phyloP scores from a whole-genome alignment of 148 eudicot genomes.

The Linanthus parryae region DNA sequence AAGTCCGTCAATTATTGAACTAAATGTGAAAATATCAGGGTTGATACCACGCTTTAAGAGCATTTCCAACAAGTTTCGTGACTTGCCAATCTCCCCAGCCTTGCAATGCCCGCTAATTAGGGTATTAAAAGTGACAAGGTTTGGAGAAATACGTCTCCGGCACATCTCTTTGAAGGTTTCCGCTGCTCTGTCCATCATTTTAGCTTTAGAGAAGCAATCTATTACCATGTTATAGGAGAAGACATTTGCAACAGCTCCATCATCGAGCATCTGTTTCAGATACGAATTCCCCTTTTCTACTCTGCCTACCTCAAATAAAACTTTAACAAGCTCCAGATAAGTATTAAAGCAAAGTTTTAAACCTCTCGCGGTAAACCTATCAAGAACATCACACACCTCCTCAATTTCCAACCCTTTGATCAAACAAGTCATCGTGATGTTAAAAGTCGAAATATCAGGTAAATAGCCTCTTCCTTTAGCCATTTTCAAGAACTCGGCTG shows the following conservation, averaged over 20 bases:
- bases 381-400: conserved; percentile 53
- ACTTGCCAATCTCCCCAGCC: conserved; percentile 43
- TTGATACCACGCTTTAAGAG: conserved; percentile 58
- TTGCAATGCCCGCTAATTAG: conserved; percentile 68
- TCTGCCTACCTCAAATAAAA: conserved; percentile 43
- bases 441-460: conserved; percentile 56
- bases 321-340: conserved; percentile 50
- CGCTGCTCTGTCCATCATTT: conserved; percentile 51
- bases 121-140: conserved; percentile 78
- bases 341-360: conserved; percentile 42
- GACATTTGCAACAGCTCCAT: conserved; percentile 47
- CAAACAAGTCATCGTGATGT: conserved; percentile 60
- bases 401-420: conserved; percentile 58
- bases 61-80: conserved; percentile 55
- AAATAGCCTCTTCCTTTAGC: conserved; percentile 51
- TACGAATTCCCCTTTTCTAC: conserved; percentile 42
- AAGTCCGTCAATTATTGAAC: conserved; percentile 74
- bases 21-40: conserved; percentile 85
- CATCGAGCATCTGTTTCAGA: conserved; percentile 36
- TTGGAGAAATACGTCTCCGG: conserved; percentile 50
- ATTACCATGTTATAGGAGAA: conserved; percentile 71
- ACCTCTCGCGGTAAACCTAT: conserved; percentile 36
- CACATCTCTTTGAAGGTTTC: conserved; percentile 51
- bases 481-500: conserved; percentile 47
- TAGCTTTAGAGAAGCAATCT: conserved; percentile 72